A percentile compares a stretch with the other conserved stretches of the same genome.
These are phyloP conservation scores for Candida nitratophila DNA, from an alignment of 805 yeast genomes.

Conservation along the genomic window DNA sequence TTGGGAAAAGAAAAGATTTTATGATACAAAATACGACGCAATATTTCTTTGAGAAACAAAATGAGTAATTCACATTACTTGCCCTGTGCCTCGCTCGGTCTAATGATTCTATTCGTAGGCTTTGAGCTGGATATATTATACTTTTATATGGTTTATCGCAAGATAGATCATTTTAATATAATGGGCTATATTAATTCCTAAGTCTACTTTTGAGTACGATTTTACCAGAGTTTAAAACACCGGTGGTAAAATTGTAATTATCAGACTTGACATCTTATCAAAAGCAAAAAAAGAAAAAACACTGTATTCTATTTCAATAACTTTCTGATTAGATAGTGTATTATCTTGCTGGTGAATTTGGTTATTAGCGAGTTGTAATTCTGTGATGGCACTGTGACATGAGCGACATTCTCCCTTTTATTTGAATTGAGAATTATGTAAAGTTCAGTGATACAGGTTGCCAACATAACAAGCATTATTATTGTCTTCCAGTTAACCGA, in stretches of 20 bases:
- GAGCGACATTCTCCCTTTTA: too few relatives aligned
- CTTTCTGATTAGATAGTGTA: too few relatives aligned
- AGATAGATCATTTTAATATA: slow-evolving; percentile 15
- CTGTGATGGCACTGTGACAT: too few relatives aligned
- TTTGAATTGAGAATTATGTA: too few relatives aligned
- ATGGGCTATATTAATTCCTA: slow-evolving; percentile 39
- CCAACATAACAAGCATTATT: neutral
- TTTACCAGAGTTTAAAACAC: slow-evolving; percentile 26
- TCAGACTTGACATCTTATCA: slow-evolving; percentile 23
- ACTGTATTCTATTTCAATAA: too few relatives aligned
- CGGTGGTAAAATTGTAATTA: slow-evolving; percentile 34
- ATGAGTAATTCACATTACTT: neutral
- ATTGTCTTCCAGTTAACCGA: too few relatives aligned
- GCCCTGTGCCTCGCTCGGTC: slow-evolving; percentile 68
- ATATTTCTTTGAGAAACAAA: neutral
- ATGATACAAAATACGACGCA: neutral
- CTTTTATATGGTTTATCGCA: neutral
- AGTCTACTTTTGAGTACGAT: slow-evolving; percentile 57
- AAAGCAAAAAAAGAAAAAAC: neutral
- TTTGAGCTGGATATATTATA: slow-evolving; percentile 55
- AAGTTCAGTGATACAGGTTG: too few relatives aligned
- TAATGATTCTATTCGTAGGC: slow-evolving; percentile 22
- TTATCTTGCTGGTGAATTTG: too few relatives aligned
- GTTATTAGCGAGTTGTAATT: too few relatives aligned
- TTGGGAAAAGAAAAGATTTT: neutral